Evolutionary conservation across 2,329 filamentous ascomycete genomes (phyloP).

Genomic region (Alternaria angustiovoidea): DNA sequence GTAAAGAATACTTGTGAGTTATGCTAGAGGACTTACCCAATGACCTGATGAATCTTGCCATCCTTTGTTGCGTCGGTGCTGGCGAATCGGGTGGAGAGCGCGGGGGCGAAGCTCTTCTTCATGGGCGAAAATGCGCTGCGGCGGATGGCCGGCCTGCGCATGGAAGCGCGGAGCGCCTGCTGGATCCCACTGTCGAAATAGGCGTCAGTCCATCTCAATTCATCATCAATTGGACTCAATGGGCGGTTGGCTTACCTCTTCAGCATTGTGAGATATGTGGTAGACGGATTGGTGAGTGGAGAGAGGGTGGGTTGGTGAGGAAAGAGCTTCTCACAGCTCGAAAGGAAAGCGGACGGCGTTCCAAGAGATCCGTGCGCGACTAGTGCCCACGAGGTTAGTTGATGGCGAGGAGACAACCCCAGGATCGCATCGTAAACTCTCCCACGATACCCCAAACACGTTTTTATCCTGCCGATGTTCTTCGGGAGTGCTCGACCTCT

Average conservation of each 20-base stretch:
- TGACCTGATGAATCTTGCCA: slow-evolving; percentile 77
- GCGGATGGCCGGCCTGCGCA: slow-evolving; percentile 64
- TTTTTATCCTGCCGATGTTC: background rate
- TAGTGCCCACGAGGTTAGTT: slow-evolving; percentile 15
- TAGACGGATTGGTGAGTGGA: slow-evolving; percentile 42
- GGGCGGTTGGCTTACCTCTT: slow-evolving; percentile 62
- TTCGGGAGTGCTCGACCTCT: background rate
- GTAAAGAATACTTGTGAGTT: too few species aligned
- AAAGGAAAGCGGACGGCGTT: slow-evolving; percentile 12
- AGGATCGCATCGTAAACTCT: background rate
- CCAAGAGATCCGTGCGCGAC: slow-evolving; percentile 17
- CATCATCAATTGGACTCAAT: slow-evolving; percentile 50
- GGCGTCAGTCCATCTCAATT: slow-evolving; percentile 35
- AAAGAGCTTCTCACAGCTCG: slow-evolving; percentile 27
- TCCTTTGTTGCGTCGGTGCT: slow-evolving; percentile 64
- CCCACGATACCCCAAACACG: background rate
- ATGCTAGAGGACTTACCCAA: background rate
- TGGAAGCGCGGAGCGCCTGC: slow-evolving; percentile 69
- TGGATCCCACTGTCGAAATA: slow-evolving; percentile 68
- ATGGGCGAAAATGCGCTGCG: slow-evolving; percentile 63
- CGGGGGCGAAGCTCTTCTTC: slow-evolving; percentile 65
- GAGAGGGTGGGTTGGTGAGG: slow-evolving; percentile 38
- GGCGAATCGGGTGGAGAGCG: slow-evolving; percentile 68
- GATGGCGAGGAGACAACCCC: background rate
- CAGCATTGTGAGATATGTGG: slow-evolving; percentile 65